phyloP scores from a whole-genome alignment of 1,139 yeast genomes.

The Kodamaea plutei region DNA sequence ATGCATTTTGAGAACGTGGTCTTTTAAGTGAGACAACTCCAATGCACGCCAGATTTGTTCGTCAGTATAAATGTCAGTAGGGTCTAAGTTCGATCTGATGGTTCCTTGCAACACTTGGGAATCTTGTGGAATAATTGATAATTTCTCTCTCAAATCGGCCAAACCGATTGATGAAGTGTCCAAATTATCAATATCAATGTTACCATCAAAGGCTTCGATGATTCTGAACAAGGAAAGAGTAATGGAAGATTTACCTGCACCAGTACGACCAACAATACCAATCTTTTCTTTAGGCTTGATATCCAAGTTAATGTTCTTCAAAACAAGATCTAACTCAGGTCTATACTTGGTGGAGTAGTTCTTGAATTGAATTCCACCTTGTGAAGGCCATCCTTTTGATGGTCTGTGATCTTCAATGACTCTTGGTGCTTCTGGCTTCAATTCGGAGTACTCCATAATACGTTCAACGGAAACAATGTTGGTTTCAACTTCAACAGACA shows the following conservation, averaged over 20 bases:
- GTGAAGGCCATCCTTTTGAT: conserved; percentile 52
- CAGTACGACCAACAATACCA: conserved; percentile 84
- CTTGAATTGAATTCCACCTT: conserved; percentile 54
- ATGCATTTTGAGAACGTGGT: conserved; percentile 63
- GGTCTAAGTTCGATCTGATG: conserved; percentile 84
- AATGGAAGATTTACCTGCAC: conserved; percentile 78
- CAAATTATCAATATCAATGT: conserved; percentile 68
- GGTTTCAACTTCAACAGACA: conserved; percentile 97
- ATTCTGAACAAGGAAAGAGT: conserved; percentile 71
- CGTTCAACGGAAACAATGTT: conserved; percentile 96
- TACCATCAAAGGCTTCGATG: conserved; percentile 70
- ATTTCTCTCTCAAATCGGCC: conserved; percentile 73
- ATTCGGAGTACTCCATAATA: conserved; percentile 75
- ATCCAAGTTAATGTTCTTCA: conserved; percentile 47
- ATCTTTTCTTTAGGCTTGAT: conserved; percentile 62
- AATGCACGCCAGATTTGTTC: conserved; percentile 83
- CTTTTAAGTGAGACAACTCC: conserved; percentile 78
- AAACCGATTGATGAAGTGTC: conserved; percentile 73
- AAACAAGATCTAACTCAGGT: conserved; percentile 53
- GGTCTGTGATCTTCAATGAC: conserved; percentile 71
- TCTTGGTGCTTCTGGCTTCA: conserved; percentile 79
- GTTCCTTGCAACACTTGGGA: conserved; percentile 95
- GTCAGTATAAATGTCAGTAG: conserved; percentile 64
- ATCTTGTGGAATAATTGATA: conserved; percentile 95
- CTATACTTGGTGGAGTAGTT: conserved; percentile 64